phyloP scores from a whole-genome alignment of 2,329 filamentous ascomycete genomes.

The Ophiostoma sp. region DNA sequence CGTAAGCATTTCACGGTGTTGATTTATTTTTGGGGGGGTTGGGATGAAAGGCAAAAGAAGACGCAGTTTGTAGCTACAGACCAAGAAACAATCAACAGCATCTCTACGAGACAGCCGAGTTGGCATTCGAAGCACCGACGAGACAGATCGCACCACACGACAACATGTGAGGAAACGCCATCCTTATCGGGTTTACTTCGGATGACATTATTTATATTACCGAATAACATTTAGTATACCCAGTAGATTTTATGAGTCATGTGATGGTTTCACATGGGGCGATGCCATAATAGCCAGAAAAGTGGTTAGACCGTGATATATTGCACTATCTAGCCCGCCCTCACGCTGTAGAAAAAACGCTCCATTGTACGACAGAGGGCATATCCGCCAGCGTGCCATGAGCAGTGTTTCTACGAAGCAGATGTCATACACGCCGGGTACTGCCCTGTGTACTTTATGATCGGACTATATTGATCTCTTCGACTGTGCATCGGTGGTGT shows the following conservation, averaged over 20 bases:
- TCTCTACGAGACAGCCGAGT: too few relatives aligned
- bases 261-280: constrained; percentile 3
- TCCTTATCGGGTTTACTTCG: not conserved
- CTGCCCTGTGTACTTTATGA: not conserved
- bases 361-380: not conserved
- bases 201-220: not conserved
- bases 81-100: too few relatives aligned
- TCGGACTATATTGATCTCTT: not conserved
- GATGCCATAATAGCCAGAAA: constrained; percentile 6
- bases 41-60: too few relatives aligned
- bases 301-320: constrained; percentile 1
- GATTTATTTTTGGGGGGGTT: not conserved
- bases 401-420: not conserved
- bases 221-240: not conserved
- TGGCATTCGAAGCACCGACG: not conserved
- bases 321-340: not conserved
- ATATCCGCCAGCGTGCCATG: not conserved
- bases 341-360: not conserved
- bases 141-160: not conserved
- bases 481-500: not conserved
- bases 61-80: too few relatives aligned
- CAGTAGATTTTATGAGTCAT: not conserved
- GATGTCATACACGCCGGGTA: not conserved
- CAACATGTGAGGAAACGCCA: not conserved
- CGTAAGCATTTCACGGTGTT: not conserved